Conservation (phyloP, 2,329 filamentous ascomycete species). For the Cryphonectria naterciae region DNA sequence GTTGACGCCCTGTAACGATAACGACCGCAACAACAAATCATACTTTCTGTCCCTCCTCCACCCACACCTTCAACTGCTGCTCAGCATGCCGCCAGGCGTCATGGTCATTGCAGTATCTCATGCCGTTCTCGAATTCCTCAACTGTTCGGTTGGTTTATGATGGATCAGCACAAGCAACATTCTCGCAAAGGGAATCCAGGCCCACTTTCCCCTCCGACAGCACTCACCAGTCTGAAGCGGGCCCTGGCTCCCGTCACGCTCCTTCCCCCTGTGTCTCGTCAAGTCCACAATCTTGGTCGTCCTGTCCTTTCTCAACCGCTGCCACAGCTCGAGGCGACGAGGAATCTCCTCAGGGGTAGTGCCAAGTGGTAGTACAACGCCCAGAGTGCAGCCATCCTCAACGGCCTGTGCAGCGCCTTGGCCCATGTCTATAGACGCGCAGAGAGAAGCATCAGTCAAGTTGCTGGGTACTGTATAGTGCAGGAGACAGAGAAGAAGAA, state of each 20-base stretch:
- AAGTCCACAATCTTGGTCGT: constrained; percentile 10
- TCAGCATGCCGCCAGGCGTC: constrained; percentile 24
- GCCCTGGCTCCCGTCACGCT: constrained; percentile 6
- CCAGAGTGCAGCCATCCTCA: constrained; percentile 24
- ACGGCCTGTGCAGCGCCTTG: constrained; percentile 29
- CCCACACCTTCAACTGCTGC: constrained; percentile 20
- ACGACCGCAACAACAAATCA: not conserved
- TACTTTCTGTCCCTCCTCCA: not conserved
- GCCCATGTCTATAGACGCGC: constrained; percentile 19
- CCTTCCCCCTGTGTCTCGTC: constrained; percentile 14
- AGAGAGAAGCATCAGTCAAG: not conserved
- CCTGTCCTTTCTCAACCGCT: constrained; percentile 20
- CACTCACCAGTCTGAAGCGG: constrained; percentile 21
- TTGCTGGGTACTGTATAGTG: not conserved
- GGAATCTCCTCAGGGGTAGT: constrained; percentile 16
- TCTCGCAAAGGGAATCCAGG: not conserved
- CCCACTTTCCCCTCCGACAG: not conserved
- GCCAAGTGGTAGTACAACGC: constrained; percentile 13
- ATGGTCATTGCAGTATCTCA: constrained; percentile 21
- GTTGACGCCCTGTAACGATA: too few relatives aligned
- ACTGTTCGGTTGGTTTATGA: not conserved
- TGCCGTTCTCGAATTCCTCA: constrained; percentile 16
- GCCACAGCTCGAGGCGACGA: constrained; percentile 21
- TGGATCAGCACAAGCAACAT: not conserved
- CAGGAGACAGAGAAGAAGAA: too few relatives aligned